Evolutionary conservation across 2,329 filamentous ascomycete species (phyloP), one percentile per base, ranked within the genome.

Genomic region (Pseudopithomyces maydicus): DNA sequence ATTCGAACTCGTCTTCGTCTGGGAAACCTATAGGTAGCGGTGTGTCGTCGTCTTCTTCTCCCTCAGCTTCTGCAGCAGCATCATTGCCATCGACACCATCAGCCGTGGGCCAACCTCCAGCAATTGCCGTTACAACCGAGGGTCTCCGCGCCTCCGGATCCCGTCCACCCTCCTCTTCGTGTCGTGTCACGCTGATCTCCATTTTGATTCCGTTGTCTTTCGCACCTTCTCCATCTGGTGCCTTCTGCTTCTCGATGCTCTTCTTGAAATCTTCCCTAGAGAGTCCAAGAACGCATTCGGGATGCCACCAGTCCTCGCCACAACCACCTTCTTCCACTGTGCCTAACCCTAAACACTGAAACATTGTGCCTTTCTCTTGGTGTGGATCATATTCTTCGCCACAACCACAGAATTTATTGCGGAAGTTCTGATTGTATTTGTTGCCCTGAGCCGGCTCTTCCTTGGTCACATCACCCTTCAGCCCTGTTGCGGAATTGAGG

Each of bases 291-390:
- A 98, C 80, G 72, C 94, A 98, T 60, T 95, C 92, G 0, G 94
- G 92, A 78, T 98, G 94, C 84, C 92, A 98, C 94, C 94, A 98
- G 72, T 98, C 94, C 78, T 98, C 94, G 12, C 94, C 94, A 76
- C 94, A 98, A 4, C 93, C 94, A 15, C 93, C 93, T 1, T 89
- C 88, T 64, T 94, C 90, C 12, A 85, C 82, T 0, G 87, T 89
- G 0, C 92, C 92, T 0, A 98, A 80, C 0, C 94, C 94, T 2
- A 98, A 76, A 72, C 95, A 99, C 75, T 99, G 95, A 67, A 96
- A 99, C 95, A 99, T 99, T 38, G 93, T 98, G 0, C 94, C 94
- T 67, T 94, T 96, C 74, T 99, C 92, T 72, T 90, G 83, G 46
- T 94, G 85, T 0, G 94, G 87, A 72, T 97, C 90, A 72, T 99